Percentiles rank a stretch among this genome's conserved stretches.
Conservation (phyloP, 1,284 basidiomycete species). For the Ustilago bromivora region DNA sequence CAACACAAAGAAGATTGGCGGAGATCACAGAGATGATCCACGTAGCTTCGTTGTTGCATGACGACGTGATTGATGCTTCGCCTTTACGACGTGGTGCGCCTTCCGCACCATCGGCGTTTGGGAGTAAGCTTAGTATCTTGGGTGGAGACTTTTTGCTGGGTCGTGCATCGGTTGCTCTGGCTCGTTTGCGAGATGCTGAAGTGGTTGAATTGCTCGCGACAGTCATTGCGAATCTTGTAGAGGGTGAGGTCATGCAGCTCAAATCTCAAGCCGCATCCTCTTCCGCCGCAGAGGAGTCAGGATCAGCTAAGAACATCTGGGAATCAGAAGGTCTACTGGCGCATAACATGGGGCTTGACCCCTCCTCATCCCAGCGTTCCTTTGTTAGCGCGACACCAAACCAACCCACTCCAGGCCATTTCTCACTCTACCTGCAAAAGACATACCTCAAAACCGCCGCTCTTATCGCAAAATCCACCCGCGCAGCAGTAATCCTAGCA, state of each 20-base stretch:
- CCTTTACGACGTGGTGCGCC: slow-evolving; percentile 83
- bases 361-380: neutral
- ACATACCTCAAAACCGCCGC: slow-evolving; percentile 97
- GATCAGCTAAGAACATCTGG: slow-evolving; percentile 42
- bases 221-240: slow-evolving; percentile 93
- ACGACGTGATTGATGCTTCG: slow-evolving; percentile 92
- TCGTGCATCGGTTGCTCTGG: slow-evolving; percentile 86
- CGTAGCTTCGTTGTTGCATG: slow-evolving; percentile 93
- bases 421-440: slow-evolving; percentile 90
- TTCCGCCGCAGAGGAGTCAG: slow-evolving; percentile 8
- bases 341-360: slow-evolving; percentile 33
- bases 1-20: slow-evolving; percentile 90
- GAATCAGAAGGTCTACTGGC: slow-evolving; percentile 41
- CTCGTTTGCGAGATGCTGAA: slow-evolving; percentile 85
- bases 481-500: slow-evolving; percentile 88
- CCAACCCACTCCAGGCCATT: slow-evolving; percentile 74
- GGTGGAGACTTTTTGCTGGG: slow-evolving; percentile 96
- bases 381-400: neutral
- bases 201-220: slow-evolving; percentile 93
- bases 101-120: slow-evolving; percentile 87
- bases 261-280: slow-evolving; percentile 55
- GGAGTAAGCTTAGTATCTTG: slow-evolving; percentile 94
- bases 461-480: slow-evolving; percentile 91
- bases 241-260: slow-evolving; percentile 95
- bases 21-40: slow-evolving; percentile 99